Evolutionary conservation across 2,329 filamentous ascomycete genomes (phyloP).

Genomic region (Thelonectria olida): DNA sequence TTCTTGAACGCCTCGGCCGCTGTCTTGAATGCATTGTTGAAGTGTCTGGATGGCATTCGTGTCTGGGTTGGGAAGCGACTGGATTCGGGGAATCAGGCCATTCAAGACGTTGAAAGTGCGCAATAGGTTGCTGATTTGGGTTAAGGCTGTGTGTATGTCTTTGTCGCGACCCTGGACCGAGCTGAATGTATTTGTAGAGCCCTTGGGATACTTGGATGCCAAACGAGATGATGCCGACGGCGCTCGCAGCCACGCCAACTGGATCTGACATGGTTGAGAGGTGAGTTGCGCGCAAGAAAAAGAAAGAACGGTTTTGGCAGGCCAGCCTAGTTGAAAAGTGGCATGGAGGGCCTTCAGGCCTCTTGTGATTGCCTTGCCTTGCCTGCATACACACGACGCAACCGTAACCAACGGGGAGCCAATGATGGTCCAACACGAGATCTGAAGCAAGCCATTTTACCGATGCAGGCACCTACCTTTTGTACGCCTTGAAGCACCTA

Average conservation of each 20-base stretch:
- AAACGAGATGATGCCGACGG: constrained; percentile 6
- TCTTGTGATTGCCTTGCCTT: too few species aligned
- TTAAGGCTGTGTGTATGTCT: background rate
- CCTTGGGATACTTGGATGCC: constrained; percentile 10
- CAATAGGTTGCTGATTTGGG: background rate
- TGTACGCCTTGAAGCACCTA: too few species aligned
- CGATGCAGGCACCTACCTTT: too few species aligned
- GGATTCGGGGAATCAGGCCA: background rate
- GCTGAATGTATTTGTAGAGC: background rate
- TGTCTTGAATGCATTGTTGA: background rate
- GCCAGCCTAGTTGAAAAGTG: too few species aligned
- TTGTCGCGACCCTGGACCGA: constrained; percentile 1
- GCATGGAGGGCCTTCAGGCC: too few species aligned
- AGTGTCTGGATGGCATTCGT: background rate
- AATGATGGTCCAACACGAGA: too few species aligned
- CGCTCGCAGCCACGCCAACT: constrained; percentile 2
- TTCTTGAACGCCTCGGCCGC: background rate
- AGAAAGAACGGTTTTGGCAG: background rate
- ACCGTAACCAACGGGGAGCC: too few species aligned
- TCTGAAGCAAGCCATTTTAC: too few species aligned
- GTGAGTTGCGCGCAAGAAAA: background rate
- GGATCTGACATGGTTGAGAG: constrained; percentile 5
- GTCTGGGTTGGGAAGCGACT: background rate
- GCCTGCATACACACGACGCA: too few species aligned
- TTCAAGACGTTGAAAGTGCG: background rate